Evolutionary conservation across 2,329 filamentous ascomycete genomes (phyloP).

Genomic region (Thielaviopsis populi): DNA sequence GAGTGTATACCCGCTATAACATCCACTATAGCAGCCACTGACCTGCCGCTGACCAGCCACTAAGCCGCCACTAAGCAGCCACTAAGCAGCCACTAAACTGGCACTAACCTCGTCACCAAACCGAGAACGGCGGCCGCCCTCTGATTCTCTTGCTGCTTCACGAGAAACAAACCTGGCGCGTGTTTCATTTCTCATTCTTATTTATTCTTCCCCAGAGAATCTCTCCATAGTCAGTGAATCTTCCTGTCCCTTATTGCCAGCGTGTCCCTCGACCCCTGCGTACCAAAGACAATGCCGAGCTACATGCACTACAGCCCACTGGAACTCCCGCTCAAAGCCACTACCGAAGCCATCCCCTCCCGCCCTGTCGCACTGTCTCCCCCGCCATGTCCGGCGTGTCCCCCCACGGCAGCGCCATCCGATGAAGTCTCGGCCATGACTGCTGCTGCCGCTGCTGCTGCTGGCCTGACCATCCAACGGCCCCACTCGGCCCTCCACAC

Average conservation of each 20-base stretch:
- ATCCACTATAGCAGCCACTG: not conserved
- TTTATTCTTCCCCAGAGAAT: too few relatives aligned
- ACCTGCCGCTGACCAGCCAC: too few relatives aligned
- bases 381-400: not conserved
- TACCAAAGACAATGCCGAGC: not conserved
- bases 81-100: too few relatives aligned
- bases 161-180: too few relatives aligned
- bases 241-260: not conserved
- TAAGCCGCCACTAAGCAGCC: too few relatives aligned
- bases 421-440: not conserved
- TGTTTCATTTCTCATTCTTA: too few relatives aligned
- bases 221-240: too few relatives aligned
- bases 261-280: not conserved
- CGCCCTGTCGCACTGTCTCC: not conserved
- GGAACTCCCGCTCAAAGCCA: not conserved
- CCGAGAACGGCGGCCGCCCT: too few relatives aligned
- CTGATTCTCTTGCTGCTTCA: too few relatives aligned
- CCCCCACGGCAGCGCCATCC: not conserved
- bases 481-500: constrained; percentile 63
- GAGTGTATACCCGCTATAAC: not conserved
- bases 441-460: not conserved
- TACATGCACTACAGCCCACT: not conserved
- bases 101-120: too few relatives aligned
- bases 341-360: not conserved
- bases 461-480: constrained; percentile 50